Base-by-base conservation (phyloP, 768 basidiomycete genomes). In the Trametes sanguinea region DNA sequence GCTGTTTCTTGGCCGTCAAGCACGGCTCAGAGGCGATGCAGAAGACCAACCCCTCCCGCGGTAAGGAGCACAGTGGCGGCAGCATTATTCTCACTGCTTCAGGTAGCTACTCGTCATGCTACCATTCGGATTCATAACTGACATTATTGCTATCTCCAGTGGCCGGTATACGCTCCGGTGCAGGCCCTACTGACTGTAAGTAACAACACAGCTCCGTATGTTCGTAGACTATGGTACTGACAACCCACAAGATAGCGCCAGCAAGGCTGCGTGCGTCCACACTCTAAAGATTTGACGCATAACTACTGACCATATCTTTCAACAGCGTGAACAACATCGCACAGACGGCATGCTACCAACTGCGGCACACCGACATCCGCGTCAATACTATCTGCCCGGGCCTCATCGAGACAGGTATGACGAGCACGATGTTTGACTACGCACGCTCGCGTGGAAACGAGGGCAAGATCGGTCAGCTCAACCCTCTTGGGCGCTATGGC, bases 351-450 rank as follows among this genome's bases (percentile, higher is more conserved):
- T 84, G 86, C 4, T 92, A 88, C 72, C 90, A 94, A 73, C 81
- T 96, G 27, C 82, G 87, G 65, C 88, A 82, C 71, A 88, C 86
- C 1, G 89, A 94, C 74, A 83, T 98, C 65, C 90, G 95, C 46
- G 88, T 97, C 64, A 96, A 94, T 74, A 80, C 88, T 46, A 86
- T 97, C 67, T 95, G 94, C 70, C 95, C 95, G 5, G 95, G 94
- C 13, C 76, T 97, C 60, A 94, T 97, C 69, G 91, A 96, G 77
- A 98, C 95, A 8, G 90, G 88, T 52, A 97, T 98, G 93, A 95
- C 95, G 2, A 77, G 75, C 51, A 70, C 66, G n/a, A 81, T 88
- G 35, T 98, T 98, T 68, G 85, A 90, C 30, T 81, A 81, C 51
- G 95, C 95, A 32, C 85, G 89, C 27, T 73, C 84, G 60, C 83